Conservation (phyloP, 352 stramenopile species). For the Phytophthora europaea region DNA sequence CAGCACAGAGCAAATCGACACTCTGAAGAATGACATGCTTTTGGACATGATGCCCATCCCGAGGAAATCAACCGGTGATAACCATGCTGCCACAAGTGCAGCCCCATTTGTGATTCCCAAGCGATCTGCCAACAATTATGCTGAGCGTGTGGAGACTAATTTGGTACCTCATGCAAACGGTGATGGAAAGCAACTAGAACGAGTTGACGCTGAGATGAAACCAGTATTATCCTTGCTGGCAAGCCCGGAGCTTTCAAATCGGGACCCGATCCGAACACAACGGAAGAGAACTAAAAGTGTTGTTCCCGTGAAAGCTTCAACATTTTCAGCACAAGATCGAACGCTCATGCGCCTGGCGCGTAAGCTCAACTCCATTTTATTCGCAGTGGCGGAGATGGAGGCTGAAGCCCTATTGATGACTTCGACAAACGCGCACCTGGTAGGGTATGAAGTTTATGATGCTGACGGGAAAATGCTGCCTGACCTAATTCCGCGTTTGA, state of each 20-base stretch:
- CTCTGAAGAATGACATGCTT: conserved; percentile 6
- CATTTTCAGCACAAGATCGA: conserved; percentile 38
- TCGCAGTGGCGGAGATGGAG: conserved; percentile 13
- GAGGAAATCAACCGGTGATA: conserved; percentile 18
- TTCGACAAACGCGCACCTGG: neutral
- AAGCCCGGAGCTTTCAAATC: conserved; percentile 12
- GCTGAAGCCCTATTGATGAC: neutral
- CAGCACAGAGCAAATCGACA: neutral
- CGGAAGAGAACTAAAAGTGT: conserved; percentile 44
- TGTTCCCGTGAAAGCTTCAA: conserved; percentile 39
- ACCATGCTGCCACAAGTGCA: neutral
- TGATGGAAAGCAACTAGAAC: neutral
- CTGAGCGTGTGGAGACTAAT: neutral
- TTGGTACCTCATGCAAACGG: neutral
- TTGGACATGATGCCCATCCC: conserved; percentile 35
- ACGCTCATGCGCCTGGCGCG: conserved; percentile 52
- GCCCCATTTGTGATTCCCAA: conserved; percentile 38
- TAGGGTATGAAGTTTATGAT: conserved; percentile 33
- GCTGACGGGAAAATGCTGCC: conserved; percentile 18
- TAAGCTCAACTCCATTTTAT: conserved; percentile 60
- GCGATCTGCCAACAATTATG: conserved; percentile 2
- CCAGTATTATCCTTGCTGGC: too few species aligned
- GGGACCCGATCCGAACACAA: conserved; percentile 15
- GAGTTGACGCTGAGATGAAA: neutral
- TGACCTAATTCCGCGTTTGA: conserved; percentile 31